Base-by-base conservation (phyloP, 495 filamentous ascomycete genomes). In the Aspergillus sparsus region DNA sequence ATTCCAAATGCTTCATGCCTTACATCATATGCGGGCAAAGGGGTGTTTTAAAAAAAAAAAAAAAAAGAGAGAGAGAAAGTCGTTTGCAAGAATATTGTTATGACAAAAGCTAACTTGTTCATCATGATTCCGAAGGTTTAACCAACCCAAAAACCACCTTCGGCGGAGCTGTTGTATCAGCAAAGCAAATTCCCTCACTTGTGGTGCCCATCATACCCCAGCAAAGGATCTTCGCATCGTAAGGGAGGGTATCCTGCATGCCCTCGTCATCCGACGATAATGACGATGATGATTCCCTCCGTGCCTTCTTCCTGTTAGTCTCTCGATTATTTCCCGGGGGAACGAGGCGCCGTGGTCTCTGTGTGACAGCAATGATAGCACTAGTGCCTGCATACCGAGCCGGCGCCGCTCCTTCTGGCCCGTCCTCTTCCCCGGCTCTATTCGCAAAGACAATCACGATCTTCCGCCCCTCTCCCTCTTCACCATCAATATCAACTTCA, bases 361-460 rank as follows among this genome's bases (percentile, higher is more conserved):
- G 78, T 55, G 84, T 82, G 62, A 97, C 81, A 21, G 88, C 88
- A 60, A 97, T 73, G 13, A 98, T 86, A 36, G 87, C 81, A 63
- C 90, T 96, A 9, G 89, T 96, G 4, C 94, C 94, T 34, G 93
- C 91, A 78, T 96, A 98, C 36, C 71, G 59, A 42, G 68, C 75
- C 18, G 67, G 66, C 54, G 71, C 62, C 52, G 70, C 61, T 53
- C 75, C 71, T 53, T 74, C 71, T 55, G 72, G 63, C 79, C 85
- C 58, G 81, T 80, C 80, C 80, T 94, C 91, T 31, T 80, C 75
- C 1, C 92, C 92, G 49, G 82, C 80, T 52, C 93, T 82, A 78
- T 98, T 97, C 58, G 88, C 90, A 66, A 93, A 88, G 18, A 96
- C 85, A 11, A 96, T 81, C 52, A 95, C 83, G 39, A 90, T 81